Evolutionary conservation across 441 rosid species (phyloP).

Genomic region (Corymbia calophylla): DNA sequence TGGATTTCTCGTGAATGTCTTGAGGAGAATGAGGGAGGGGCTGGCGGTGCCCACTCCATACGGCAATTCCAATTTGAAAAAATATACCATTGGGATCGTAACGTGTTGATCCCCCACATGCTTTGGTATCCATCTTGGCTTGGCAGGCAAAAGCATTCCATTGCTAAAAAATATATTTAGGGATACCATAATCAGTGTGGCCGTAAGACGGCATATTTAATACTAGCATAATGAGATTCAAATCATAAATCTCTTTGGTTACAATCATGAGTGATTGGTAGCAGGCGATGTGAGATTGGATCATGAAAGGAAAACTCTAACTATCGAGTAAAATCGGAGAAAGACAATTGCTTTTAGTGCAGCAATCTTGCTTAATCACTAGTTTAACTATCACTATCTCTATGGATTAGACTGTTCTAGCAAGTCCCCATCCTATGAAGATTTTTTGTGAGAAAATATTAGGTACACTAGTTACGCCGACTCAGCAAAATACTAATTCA

Average conservation of each 20-base stretch:
- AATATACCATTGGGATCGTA: too few relatives aligned
- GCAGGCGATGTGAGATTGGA: not conserved
- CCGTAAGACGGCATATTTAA: not conserved
- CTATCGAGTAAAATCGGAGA: not conserved
- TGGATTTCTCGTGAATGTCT: not conserved
- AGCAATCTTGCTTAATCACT: not conserved
- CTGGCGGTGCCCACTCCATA: not conserved
- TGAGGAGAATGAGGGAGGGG: not conserved
- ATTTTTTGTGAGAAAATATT: not conserved
- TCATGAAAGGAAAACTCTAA: not conserved
- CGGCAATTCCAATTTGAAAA: not conserved
- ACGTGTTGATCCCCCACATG: not conserved
- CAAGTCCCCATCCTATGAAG: not conserved
- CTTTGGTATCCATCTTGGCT: not conserved
- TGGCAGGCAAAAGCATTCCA: not conserved
- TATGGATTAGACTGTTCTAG: not conserved
- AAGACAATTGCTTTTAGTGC: not conserved
- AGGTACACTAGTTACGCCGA: too few relatives aligned
- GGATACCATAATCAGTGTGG: not conserved
- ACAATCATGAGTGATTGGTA: not conserved
- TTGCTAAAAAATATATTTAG: not conserved
- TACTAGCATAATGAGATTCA: not conserved
- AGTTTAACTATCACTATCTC: not conserved
- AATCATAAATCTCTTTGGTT: not conserved
- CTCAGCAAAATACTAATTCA: too few relatives aligned